Evolutionary conservation across 768 basidiomycete species (phyloP).

Genomic region (Rhodotorula toruloides): DNA sequence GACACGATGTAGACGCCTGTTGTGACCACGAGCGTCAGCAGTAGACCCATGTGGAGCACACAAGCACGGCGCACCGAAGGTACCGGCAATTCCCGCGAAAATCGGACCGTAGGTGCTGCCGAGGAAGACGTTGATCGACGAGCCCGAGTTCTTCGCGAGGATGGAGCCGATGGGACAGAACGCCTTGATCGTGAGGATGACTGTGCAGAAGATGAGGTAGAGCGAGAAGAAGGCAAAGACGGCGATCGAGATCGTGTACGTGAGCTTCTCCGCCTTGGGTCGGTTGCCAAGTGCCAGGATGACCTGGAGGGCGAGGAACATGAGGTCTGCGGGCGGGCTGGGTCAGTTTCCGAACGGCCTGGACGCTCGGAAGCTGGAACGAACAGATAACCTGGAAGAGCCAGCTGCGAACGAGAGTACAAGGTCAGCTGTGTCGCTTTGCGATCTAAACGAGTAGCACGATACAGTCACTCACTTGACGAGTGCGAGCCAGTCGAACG

Average conservation of each 20-base stretch:
- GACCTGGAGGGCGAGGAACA: conserved; percentile 66
- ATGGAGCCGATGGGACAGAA: conserved; percentile 51
- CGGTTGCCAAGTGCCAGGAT: conserved; percentile 71
- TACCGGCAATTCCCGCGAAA: conserved; percentile 42
- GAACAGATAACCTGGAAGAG: conserved; percentile 40
- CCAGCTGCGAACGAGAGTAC: conserved; percentile 15
- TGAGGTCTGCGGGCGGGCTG: conserved; percentile 9
- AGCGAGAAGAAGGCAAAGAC: conserved; percentile 76
- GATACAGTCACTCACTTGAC: conserved; percentile 26
- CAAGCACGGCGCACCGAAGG: conserved; percentile 46
- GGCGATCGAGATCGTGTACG: conserved; percentile 57
- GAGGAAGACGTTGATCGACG: conserved; percentile 30
- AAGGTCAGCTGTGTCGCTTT: not conserved
- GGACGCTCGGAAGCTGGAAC: not conserved
- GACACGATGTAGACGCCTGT: conserved; percentile 55
- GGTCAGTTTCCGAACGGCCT: not conserved
- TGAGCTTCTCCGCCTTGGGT: conserved; percentile 77
- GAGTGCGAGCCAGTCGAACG: conserved; percentile 37
- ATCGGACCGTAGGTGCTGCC: conserved; percentile 38
- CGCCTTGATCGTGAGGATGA: conserved; percentile 59
- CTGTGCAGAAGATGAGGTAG: conserved; percentile 66
- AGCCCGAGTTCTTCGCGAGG: conserved; percentile 3
- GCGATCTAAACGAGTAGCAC: not conserved
- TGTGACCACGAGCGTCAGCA: no score
- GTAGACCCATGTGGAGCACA: no score